These are phyloP conservation scores for Globomyces pollinis-pini DNA, from an alignment of 192 early-diverging fungal species.

Conservation along the genomic window DNA sequence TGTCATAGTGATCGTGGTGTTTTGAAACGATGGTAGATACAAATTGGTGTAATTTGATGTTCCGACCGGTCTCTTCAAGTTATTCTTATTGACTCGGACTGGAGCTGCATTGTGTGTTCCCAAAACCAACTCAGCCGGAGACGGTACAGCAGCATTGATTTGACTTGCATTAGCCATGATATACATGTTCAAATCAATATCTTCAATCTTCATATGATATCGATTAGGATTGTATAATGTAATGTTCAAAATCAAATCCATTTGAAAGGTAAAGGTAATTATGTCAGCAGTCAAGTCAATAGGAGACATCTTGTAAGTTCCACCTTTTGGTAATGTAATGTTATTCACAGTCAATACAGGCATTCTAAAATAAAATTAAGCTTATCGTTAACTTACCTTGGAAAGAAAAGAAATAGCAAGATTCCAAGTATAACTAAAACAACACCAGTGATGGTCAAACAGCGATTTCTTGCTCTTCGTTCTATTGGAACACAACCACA, in stretches of 20 bases:
- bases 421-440: slow-evolving; percentile 2
- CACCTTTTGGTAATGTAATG: not conserved
- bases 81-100: not conserved
- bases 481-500: slow-evolving; percentile 9
- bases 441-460: not conserved
- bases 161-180: slow-evolving; percentile 6
- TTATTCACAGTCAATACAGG: slow-evolving; percentile 1
- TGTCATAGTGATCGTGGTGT: slow-evolving; percentile 3
- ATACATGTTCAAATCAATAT: slow-evolving; percentile 9
- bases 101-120: not conserved
- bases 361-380: not conserved
- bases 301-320: not conserved
- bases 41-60: not conserved
- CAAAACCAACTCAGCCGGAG: not conserved
- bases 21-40: not conserved
- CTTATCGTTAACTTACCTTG: not conserved
- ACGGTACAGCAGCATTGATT: not conserved
- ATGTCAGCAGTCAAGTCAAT: not conserved
- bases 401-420: slow-evolving; percentile 6
- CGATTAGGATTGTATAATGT: slow-evolving; percentile 6
- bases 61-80: not conserved
- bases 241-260: slow-evolving; percentile 5
- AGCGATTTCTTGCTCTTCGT: not conserved
- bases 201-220: slow-evolving; percentile 5
- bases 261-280: not conserved